Evolutionary conservation across 148 eudicot genomes (phyloP), one percentile per base, ranked within the genome.

Genomic region (Persicaria tinctoria): DNA sequence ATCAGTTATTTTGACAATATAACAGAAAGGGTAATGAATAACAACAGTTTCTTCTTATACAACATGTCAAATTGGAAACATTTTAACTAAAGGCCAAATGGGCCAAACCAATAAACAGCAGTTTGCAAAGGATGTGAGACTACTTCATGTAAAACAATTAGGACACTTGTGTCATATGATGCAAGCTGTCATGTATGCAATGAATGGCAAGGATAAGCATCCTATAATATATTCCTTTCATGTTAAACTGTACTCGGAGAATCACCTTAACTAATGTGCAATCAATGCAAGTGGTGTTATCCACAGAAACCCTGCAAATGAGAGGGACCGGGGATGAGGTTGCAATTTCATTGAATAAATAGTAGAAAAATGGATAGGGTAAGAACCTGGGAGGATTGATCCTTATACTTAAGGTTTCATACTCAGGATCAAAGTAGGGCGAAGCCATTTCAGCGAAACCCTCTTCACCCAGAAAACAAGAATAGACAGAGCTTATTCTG

Each of bases 351-450:
- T 8, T 14, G n/a, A 64, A 51, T 17, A 20, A 57, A 41, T 10
- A 53, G 60, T 48, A 16, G 17, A 32, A 16, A 66, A 47, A n/a
- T 16, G 47, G 47, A 41, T 66, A 66, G 47, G 70, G 18, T 14
- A 66, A 23, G 18, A 66, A 89, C 93, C 93, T 89, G 79, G 97
- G 97, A 74, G 97, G 97, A 79, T 91, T 91, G 41, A 91, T 89
- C 85, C 86, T 87, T 83, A 89, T 83, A 83, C 90, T 91, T 76
- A 91, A 79, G 62, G 85, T 91, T 77, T 91, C 97, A 66, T 91
- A 91, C 80, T 91, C 97, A 3, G 97, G 97, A 80, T 91, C 97
- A 76, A 91, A 91, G 80, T 91, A 91, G 14, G 97, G 91, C 86
- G 87, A 82, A 51, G 82, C 85, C 91, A 83, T 88, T 57, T 53